Evolutionary conservation across 2,329 filamentous ascomycete genomes (phyloP).

Genomic region (Diatrype stigma): DNA sequence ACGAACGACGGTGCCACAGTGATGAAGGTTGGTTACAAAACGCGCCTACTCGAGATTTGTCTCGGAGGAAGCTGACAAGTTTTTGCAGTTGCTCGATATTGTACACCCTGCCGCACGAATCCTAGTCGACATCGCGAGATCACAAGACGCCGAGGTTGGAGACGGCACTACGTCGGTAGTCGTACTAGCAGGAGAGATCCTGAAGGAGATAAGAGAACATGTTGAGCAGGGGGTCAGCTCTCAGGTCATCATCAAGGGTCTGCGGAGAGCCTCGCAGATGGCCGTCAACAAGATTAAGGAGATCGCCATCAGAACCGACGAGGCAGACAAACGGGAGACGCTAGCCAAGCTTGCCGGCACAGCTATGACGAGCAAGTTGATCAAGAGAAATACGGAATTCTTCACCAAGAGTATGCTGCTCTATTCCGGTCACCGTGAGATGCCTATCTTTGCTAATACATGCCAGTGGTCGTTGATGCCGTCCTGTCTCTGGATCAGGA

Average conservation of each 20-base stretch:
- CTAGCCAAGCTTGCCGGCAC: constrained; percentile 86
- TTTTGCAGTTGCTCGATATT: constrained; percentile 81
- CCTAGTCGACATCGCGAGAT: constrained; percentile 95
- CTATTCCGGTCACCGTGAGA: not conserved
- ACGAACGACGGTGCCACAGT: constrained; percentile 99
- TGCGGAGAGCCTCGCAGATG: constrained; percentile 82
- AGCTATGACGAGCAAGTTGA: constrained; percentile 99
- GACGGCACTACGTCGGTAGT: constrained; percentile 98
- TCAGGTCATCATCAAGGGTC: constrained; percentile 94
- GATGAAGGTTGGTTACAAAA: constrained; percentile 94
- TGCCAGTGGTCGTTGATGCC: constrained; percentile 89
- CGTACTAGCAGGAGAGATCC: constrained; percentile 91
- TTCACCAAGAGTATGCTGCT: constrained; percentile 83
- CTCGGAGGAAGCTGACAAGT: not conserved
- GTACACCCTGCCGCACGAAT: constrained; percentile 96
- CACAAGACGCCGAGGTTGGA: constrained; percentile 97
- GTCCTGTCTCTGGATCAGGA: constrained; percentile 94
- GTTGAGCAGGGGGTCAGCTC: constrained; percentile 96
- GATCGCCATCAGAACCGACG: constrained; percentile 81
- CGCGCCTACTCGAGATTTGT: too few species aligned
- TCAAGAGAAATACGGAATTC: constrained; percentile 93
- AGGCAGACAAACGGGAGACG: constrained; percentile 81
- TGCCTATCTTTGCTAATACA: constrained; percentile 15
- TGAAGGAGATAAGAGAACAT: constrained; percentile 94
- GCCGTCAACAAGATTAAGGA: constrained; percentile 99